These are phyloP conservation scores for Penicillium sp. DNA, from an alignment of 2,329 filamentous ascomycete species.

Conservation along the genomic window DNA sequence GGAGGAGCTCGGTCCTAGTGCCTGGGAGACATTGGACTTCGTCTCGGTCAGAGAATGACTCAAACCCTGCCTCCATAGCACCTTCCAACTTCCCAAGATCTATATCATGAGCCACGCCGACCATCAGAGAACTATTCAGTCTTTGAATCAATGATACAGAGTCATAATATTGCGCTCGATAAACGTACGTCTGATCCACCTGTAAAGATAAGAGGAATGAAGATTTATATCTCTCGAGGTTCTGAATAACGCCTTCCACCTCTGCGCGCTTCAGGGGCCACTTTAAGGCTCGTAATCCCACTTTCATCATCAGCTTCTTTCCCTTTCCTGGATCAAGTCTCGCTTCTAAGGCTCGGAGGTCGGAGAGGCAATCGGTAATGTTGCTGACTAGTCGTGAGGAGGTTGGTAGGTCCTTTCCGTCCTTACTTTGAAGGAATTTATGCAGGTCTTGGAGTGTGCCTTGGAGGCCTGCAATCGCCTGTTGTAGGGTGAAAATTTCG, in stretches of 20 bases:
- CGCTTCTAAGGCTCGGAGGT: conserved; percentile 11
- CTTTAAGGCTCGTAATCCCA: conserved; percentile 27
- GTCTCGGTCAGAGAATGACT: conserved; percentile 10
- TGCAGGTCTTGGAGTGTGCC: conserved; percentile 14
- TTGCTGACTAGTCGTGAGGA: conserved; percentile 8
- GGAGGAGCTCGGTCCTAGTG: conserved; percentile 24
- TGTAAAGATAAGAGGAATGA: conserved; percentile 23
- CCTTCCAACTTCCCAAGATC: conserved; percentile 11
- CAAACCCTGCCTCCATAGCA: conserved; percentile 5
- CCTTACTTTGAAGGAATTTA: conserved; percentile 7
- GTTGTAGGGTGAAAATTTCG: conserved; percentile 20
- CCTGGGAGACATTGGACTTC: conserved; percentile 23
- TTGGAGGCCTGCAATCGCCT: conserved; percentile 8
- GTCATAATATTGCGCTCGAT: conserved; percentile 4
- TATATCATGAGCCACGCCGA: conserved; percentile 1
- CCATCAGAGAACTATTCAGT: conserved; percentile 6
- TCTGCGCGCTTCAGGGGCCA: conserved; percentile 30
- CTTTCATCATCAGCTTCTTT: conserved; percentile 17
- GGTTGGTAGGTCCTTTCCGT: conserved; percentile 3
- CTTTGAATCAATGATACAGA: conserved; percentile 5
- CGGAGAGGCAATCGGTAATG: conserved; percentile 12
- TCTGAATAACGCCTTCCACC: conserved; percentile 18
- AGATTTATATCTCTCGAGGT: conserved; percentile 24
- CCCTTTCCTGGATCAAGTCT: conserved; percentile 13
- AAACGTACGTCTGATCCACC: conserved; percentile 30